These are phyloP conservation scores for Rhinocladiella mackenziei DNA, from an alignment of 2,329 filamentous ascomycete species.

Conservation along the genomic window DNA sequence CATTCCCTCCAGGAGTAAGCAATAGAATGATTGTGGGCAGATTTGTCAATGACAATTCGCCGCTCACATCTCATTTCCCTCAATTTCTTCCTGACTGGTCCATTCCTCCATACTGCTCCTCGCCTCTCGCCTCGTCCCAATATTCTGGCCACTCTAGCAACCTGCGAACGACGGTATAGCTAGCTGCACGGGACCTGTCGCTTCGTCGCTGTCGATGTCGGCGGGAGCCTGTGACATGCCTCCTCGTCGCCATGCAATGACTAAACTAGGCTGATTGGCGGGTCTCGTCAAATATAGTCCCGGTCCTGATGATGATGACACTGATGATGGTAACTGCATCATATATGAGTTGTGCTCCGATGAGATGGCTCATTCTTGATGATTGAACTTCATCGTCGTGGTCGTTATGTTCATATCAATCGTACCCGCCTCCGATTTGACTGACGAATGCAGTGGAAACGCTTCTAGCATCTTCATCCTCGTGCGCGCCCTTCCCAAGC, in stretches of 20 bases:
- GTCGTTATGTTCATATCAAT: conserved; percentile 45
- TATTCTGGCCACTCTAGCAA: no score
- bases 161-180: no score
- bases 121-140: no score
- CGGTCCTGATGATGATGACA: conserved; percentile 5
- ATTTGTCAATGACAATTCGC: no score
- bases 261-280: conserved; percentile 1
- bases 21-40: no score
- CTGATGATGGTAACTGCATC: conserved; percentile 10
- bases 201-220: no score
- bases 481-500: conserved; percentile 47
- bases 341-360: conserved; percentile 12
- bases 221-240: conserved; percentile 1
- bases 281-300: conserved; percentile 3
- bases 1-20: no score
- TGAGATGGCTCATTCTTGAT: conserved; percentile 11
- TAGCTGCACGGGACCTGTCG: no score
- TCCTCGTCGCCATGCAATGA: not conserved
- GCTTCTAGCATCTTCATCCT: conserved; percentile 93
- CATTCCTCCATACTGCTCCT: no score
- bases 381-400: conserved; percentile 5
- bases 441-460: conserved; percentile 95
- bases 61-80: no score
- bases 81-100: no score
- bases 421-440: conserved; percentile 71